Evolutionary conservation across 83 land plant species (phyloP), one percentile per base, ranked within the genome.

Genomic region (Picea abies): DNA sequence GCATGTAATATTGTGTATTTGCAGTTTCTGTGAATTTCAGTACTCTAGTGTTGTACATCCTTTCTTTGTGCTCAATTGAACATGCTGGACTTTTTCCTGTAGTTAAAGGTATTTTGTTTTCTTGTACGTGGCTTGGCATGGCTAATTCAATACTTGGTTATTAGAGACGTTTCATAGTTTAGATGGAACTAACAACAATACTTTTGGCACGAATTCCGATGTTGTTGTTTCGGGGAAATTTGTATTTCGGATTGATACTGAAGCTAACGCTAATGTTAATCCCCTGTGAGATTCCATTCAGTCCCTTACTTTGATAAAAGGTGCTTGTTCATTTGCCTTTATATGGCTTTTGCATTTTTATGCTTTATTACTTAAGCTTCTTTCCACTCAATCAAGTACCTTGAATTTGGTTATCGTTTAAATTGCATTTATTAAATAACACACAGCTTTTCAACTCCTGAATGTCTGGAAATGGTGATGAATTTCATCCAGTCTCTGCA

Each of bases 1-100:
- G 77, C 77, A 73, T 73, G 52, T 47, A 47, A 9, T 73, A 73
- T 73, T 47, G 9, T 41, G 60, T 73, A 44, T 73, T 73, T 73
- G 58, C 56, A 73, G 26, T 47, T 22, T 73, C 56, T 41, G 16
- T 52, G 44, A 39, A 10, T 73, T 44, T 11, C 3, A 52, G 26
- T 47, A 44, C 26, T 52, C 44, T 10, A 47, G 77, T 20, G 16
- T n/a, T 73, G 77, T 73, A 47, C 26, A 73, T 73, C 47, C 23
- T 44, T 9, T 73, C 39, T 73, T 73, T 23, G 3, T 20, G 10
- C 16, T 19, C 49, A 70, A 44, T 70, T 49, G 56, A 32, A 17
- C 47, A 70, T 35, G 14, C 47, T 19, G 49, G 49, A 6, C 73
- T 37, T 70, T n/a, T 37, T 23, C 5, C 47, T 73, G 52, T 73